Percentiles rank a stretch among this genome's conserved stretches.
These are phyloP conservation scores for Beauveria scarabaeidicola DNA, from an alignment of 2,329 filamentous ascomycete genomes.

Conservation along the genomic window DNA sequence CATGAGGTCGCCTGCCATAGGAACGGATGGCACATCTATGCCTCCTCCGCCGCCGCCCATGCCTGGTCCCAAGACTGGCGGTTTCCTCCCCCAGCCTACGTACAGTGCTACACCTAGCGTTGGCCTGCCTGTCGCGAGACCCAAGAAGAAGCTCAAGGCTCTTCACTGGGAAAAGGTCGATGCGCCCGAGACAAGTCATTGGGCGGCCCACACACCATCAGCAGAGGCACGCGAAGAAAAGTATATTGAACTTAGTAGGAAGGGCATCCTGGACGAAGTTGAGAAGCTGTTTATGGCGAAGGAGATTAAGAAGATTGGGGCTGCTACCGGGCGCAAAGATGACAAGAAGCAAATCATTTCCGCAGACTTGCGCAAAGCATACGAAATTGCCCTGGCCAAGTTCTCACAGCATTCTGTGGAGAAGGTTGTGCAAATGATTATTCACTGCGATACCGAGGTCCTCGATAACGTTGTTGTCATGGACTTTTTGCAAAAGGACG, in stretches of 20 bases:
- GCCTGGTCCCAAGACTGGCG: conserved; percentile 62
- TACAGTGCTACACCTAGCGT: conserved; percentile 48
- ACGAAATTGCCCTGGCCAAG: conserved; percentile 82
- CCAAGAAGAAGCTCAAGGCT: conserved; percentile 99
- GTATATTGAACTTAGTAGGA: conserved; percentile 84
- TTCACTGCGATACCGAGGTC: conserved; percentile 86
- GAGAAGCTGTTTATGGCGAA: conserved; percentile 97
- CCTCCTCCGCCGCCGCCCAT: conserved; percentile 55
- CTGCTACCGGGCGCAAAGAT: conserved; percentile 64
- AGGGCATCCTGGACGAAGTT: conserved; percentile 94
- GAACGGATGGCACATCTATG: conserved; percentile 28
- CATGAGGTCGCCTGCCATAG: conserved; percentile 24
- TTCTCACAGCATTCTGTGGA: conserved; percentile 80
- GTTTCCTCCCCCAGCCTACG: conserved; percentile 61
- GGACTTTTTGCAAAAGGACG: conserved; percentile 91
- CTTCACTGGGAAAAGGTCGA: conserved; percentile 99
- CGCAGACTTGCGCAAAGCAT: conserved; percentile 78
- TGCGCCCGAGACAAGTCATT: conserved; percentile 81
- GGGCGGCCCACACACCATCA: conserved; percentile 81
- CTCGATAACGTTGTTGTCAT: conserved; percentile 86
- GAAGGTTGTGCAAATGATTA: conserved; percentile 83
- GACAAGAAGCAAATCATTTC: conserved; percentile 98
- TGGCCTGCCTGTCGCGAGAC: conserved; percentile 70
- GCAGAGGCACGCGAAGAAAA: conserved; percentile 88
- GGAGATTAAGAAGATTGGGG: conserved; percentile 82